phyloP scores from a whole-genome alignment of 495 filamentous ascomycete genomes.

The Stereocaulon alpinum region DNA sequence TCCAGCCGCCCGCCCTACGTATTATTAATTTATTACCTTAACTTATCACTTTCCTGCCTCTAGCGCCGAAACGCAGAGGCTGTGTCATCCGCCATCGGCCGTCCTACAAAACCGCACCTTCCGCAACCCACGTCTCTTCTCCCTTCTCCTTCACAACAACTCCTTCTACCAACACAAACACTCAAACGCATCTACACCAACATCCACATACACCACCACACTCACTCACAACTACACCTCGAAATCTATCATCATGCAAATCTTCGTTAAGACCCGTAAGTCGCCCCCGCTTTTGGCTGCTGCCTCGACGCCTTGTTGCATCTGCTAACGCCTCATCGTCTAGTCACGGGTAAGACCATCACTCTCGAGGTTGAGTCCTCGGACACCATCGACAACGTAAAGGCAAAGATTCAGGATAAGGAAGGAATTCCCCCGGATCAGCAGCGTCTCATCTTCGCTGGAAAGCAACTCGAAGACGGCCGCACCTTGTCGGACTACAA shows the following conservation, averaged over 20 bases:
- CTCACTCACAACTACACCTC: constrained; percentile 13
- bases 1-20: constrained; percentile 1
- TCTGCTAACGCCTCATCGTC: constrained; percentile 23
- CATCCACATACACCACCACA: constrained; percentile 13
- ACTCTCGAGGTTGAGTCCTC: constrained; percentile 97
- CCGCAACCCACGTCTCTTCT: constrained; percentile 12
- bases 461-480: constrained; percentile 96
- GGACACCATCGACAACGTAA: constrained; percentile 98
- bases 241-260: constrained; percentile 57
- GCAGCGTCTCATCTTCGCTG: constrained; percentile 96
- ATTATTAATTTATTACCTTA: too few relatives aligned
- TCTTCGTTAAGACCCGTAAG: constrained; percentile 96
- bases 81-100: constrained; percentile 13
- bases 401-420: constrained; percentile 99
- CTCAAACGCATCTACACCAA: background rate
- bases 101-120: constrained; percentile 18
- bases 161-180: constrained; percentile 15
- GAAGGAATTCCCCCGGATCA: constrained; percentile 97
- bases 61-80: constrained; percentile 11
- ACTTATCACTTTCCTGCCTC: background rate
- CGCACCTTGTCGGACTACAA: constrained; percentile 97
- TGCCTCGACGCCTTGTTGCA: constrained; percentile 9
- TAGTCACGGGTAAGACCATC: constrained; percentile 97
- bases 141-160: constrained; percentile 15
- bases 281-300: constrained; percentile 27